Conservation (phyloP, 176 grass and related monocot species). For the Tillandsia fasciculata region DNA sequence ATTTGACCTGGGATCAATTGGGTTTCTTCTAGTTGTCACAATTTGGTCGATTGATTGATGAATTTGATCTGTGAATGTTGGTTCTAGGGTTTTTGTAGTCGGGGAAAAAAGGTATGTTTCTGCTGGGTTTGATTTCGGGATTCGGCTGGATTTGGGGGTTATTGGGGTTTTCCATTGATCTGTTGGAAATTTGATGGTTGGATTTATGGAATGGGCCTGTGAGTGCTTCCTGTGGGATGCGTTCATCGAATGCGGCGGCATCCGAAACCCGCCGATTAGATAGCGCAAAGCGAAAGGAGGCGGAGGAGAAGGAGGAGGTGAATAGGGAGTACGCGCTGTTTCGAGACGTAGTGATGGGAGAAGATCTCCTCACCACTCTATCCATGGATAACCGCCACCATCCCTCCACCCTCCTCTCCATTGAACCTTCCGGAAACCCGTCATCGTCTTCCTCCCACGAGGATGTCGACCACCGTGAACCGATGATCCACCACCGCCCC, state of each 20-base stretch:
- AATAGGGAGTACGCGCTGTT: conserved; percentile 40
- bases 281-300: conserved; percentile 30
- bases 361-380: conserved; percentile 51
- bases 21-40: too few relatives aligned
- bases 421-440: conserved; percentile 39
- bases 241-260: conserved; percentile 94
- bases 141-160: conserved; percentile 7
- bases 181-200: conserved; percentile 50
- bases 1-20: too few relatives aligned
- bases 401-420: conserved; percentile 64
- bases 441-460: conserved; percentile 12
- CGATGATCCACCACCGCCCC: conserved; percentile 32
- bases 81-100: too few relatives aligned
- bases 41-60: too few relatives aligned
- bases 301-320: background rate
- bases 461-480: conserved; percentile 17
- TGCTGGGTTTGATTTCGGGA: background rate
- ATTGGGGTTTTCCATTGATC: conserved; percentile 1
- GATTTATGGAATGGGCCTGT: conserved; percentile 73
- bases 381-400: conserved; percentile 62
- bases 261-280: conserved; percentile 77
- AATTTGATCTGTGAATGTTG: too few relatives aligned
- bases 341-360: conserved; percentile 37
- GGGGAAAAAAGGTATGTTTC: too few relatives aligned
- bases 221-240: conserved; percentile 86